These are phyloP conservation scores for Plectosphaerella sp. DNA, from an alignment of 2,329 filamentous ascomycete species.

Conservation along the genomic window DNA sequence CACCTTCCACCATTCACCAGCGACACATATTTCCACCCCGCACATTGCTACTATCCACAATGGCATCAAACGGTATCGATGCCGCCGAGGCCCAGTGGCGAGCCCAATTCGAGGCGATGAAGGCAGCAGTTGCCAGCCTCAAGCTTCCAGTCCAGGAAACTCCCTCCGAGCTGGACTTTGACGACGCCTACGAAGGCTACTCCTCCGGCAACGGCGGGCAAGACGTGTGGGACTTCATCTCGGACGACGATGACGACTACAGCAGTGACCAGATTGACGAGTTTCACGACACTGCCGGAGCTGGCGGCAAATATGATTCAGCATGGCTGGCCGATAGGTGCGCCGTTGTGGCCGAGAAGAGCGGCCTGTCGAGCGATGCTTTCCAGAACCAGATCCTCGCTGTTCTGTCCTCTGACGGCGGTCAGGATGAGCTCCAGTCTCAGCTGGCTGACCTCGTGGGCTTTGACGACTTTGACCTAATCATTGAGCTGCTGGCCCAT, in stretches of 20 bases:
- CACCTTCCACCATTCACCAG: too few species aligned
- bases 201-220: conserved; percentile 61
- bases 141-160: conserved; percentile 33
- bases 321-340: conserved; percentile 73
- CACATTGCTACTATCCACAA: conserved; percentile 8
- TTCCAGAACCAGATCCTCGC: conserved; percentile 74
- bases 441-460: conserved; percentile 85
- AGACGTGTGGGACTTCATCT: conserved; percentile 92
- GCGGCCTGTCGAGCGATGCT: conserved; percentile 63
- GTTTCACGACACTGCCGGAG: conserved; percentile 20
- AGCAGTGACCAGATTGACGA: conserved; percentile 51
- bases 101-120: conserved; percentile 80
- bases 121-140: conserved; percentile 73
- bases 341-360: conserved; percentile 58
- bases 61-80: conserved; percentile 28
- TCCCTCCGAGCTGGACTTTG: conserved; percentile 48
- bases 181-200: conserved; percentile 57
- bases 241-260: conserved; percentile 63
- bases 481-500: conserved; percentile 83
- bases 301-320: conserved; percentile 42
- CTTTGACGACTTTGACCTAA: conserved; percentile 88
- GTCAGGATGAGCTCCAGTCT: conserved; percentile 87
- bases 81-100: conserved; percentile 68
- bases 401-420: conserved; percentile 61
- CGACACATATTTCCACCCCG: too few species aligned